These are phyloP conservation scores for Haplographium delicatum DNA, from an alignment of 495 filamentous ascomycete genomes.

Conservation along the genomic window DNA sequence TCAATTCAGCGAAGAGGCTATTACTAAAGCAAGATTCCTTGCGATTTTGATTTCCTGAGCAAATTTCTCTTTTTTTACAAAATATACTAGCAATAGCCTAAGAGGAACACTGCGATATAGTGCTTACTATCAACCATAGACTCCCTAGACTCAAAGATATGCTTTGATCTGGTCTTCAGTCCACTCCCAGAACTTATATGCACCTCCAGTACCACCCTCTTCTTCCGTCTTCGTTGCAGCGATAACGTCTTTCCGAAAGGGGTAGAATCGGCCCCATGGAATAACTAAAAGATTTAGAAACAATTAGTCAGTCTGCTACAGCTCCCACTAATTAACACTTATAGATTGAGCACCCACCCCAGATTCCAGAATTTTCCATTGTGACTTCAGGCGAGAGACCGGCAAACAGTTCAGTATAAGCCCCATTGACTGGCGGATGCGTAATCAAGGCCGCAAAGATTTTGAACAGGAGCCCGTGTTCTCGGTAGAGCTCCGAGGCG, in stretches of 20 bases:
- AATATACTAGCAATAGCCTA: no score
- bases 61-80: no score
- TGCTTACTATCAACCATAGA: no score
- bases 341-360: no score
- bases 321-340: no score
- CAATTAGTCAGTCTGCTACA: background rate
- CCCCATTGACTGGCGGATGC: constrained; percentile 30
- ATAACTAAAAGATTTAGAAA: constrained; percentile 19
- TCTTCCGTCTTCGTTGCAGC: constrained; percentile 20
- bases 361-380: constrained; percentile 18
- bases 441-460: constrained; percentile 27
- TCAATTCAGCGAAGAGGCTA: no score
- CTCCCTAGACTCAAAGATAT: constrained; percentile 1
- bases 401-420: constrained; percentile 38
- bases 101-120: no score
- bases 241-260: constrained; percentile 30
- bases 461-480: constrained; percentile 35
- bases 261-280: constrained; percentile 31
- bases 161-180: constrained; percentile 32
- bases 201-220: constrained; percentile 37
- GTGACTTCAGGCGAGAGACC: constrained; percentile 17
- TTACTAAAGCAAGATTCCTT: no score
- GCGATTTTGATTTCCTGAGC: no score
- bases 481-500: constrained; percentile 37
- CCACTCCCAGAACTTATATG: constrained; percentile 36